Conservation (phyloP, 352 stramenopile species). For the Phytophthora podocarpi region DNA sequence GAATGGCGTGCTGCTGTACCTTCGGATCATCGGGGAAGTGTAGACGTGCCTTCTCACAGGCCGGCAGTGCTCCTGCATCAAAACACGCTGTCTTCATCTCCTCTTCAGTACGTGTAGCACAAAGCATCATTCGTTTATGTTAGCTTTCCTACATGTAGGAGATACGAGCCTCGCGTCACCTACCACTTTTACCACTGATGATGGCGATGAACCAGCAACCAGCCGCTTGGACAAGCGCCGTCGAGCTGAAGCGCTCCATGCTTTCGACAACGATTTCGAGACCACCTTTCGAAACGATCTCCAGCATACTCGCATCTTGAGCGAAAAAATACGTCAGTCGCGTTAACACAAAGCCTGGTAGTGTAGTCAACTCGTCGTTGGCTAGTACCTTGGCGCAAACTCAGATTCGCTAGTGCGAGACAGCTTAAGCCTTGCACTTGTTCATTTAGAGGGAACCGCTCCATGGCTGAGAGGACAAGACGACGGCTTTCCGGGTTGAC, state of each 20-base stretch:
- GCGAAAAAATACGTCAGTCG: neutral
- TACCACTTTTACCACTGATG: slow-evolving; percentile 54
- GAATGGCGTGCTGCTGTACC: slow-evolving; percentile 57
- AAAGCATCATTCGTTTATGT: too few species aligned
- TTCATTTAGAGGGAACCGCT: slow-evolving; percentile 59
- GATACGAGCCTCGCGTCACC: neutral
- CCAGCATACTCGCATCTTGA: slow-evolving; percentile 55
- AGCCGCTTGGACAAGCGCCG: slow-evolving; percentile 52
- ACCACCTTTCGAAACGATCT: slow-evolving; percentile 63
- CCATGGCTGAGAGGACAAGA: slow-evolving; percentile 65
- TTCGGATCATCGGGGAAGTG: slow-evolving; percentile 48
- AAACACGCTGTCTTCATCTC: slow-evolving; percentile 53
- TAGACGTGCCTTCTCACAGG: slow-evolving; percentile 57
- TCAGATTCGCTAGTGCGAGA: slow-evolving; percentile 62
- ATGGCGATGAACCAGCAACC: slow-evolving; percentile 61
- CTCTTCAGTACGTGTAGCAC: slow-evolving; percentile 42
- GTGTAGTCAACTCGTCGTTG: neutral
- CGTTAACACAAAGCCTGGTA: neutral
- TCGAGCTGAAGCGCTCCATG: slow-evolving; percentile 59
- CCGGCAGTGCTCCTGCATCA: slow-evolving; percentile 51
- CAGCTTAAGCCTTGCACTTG: slow-evolving; percentile 58
- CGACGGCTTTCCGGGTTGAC: slow-evolving; percentile 57
- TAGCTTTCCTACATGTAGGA: too few species aligned
- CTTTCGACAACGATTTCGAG: slow-evolving; percentile 48
- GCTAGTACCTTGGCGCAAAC: slow-evolving; percentile 50